Evolutionary conservation across 225 moss, liverwort and hornwort species (phyloP).

Genomic region (Asterella californica): DNA sequence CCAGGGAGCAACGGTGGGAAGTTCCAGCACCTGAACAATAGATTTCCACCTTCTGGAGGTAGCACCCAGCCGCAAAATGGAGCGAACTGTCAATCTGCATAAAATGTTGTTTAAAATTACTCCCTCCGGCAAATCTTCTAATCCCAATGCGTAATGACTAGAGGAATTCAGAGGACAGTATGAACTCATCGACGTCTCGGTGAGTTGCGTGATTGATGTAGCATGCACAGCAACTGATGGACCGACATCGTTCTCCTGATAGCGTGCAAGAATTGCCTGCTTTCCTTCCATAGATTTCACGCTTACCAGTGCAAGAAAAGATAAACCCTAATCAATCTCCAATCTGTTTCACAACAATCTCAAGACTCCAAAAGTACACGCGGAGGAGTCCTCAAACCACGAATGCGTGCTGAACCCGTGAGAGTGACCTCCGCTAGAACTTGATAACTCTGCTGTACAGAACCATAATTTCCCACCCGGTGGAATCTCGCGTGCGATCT

Average conservation of each 20-base stretch:
- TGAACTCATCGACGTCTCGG: too few relatives aligned
- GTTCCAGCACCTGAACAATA: conserved; percentile 1
- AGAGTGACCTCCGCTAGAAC: too few relatives aligned
- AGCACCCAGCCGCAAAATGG: neutral
- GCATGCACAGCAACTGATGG: neutral
- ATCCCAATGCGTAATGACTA: neutral
- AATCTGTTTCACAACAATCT: neutral
- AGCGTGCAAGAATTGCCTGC: neutral
- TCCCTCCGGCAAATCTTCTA: conserved; percentile 20
- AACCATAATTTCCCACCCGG: too few relatives aligned
- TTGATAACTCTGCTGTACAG: too few relatives aligned
- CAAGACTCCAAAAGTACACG: neutral
- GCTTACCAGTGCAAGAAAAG: neutral
- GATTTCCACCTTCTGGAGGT: conserved; percentile 14
- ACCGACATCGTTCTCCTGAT: neutral
- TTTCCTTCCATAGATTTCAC: conserved; percentile 3
- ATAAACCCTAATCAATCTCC: conserved; percentile 9
- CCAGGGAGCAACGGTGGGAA: conserved; percentile 9
- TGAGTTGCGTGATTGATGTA: neutral
- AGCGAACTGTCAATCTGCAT: conserved; percentile 9
- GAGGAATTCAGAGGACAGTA: neutral
- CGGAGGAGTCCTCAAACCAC: neutral
- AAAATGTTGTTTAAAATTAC: conserved; percentile 14
- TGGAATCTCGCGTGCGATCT: neutral
- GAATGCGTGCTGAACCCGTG: too few relatives aligned